These are phyloP conservation scores for Xylaria sp. DNA, from an alignment of 2,329 filamentous ascomycete species.

Conservation along the genomic window DNA sequence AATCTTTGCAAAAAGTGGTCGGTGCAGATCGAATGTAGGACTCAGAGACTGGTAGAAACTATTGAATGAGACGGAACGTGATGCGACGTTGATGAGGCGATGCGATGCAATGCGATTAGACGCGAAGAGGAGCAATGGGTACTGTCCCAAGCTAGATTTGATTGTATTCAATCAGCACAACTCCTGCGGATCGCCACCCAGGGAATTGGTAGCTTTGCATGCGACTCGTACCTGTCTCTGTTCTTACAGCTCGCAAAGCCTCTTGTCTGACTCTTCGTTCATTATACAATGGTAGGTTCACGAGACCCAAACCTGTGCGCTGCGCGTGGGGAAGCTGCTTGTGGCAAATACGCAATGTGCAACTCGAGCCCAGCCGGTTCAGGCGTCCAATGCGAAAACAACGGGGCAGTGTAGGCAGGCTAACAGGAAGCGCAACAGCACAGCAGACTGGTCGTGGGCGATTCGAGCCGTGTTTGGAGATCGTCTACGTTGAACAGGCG, in stretches of 20 bases:
- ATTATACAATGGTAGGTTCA: not conserved
- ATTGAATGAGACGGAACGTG: not conserved
- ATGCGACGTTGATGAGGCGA: slow-evolving; percentile 8
- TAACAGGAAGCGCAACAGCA: not conserved
- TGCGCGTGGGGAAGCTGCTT: not conserved
- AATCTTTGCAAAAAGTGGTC: not conserved
- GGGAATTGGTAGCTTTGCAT: not conserved
- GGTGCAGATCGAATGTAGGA: slow-evolving; percentile 1
- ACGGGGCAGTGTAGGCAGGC: not conserved
- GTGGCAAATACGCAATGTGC: slow-evolving; percentile 17
- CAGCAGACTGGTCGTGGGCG: slow-evolving; percentile 4
- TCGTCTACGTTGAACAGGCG: slow-evolving; percentile 5
- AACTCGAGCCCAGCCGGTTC: not conserved
- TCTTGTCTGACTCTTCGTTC: not conserved
- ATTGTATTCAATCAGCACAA: slow-evolving; percentile 23
- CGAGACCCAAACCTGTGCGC: not conserved
- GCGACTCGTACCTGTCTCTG: slow-evolving; percentile 7
- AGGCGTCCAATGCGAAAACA: not conserved
- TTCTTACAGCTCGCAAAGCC: not conserved
- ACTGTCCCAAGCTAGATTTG: slow-evolving; percentile 17
- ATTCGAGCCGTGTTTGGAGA: slow-evolving; percentile 8
- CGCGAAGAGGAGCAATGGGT: slow-evolving; percentile 22
- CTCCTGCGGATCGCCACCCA: not conserved
- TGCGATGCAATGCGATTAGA: slow-evolving; percentile 14
- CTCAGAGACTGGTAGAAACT: slow-evolving; percentile 1